These are phyloP conservation scores for Angomonas ambiguus DNA, from an alignment of 208 protist species.

Conservation along the genomic window DNA sequence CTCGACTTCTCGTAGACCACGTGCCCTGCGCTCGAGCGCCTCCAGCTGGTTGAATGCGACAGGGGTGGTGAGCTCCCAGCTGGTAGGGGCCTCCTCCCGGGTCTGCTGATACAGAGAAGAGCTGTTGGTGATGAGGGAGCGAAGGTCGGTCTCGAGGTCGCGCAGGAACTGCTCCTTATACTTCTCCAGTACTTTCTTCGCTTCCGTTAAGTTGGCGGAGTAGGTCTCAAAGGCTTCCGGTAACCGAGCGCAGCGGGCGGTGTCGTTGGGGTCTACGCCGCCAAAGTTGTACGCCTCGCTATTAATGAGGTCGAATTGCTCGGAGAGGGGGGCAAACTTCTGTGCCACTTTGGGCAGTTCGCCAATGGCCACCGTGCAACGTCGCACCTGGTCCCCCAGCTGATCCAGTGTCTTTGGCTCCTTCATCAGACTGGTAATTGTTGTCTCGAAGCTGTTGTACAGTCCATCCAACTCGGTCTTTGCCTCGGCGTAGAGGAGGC, in stretches of 20 bases:
- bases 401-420: conserved; percentile 92
- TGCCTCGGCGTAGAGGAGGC: conserved; percentile 92
- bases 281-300: conserved; percentile 84
- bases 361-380: conserved; percentile 72
- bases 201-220: conserved; percentile 68
- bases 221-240: conserved; percentile 87
- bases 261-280: conserved; percentile 71
- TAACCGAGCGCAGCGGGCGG: conserved; percentile 83
- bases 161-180: conserved; percentile 94
- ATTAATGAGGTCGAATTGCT: conserved; percentile 94
- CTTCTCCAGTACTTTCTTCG: conserved; percentile 86
- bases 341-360: conserved; percentile 77
- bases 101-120: conserved; percentile 82
- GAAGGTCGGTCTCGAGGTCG: conserved; percentile 89
- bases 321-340: conserved; percentile 90
- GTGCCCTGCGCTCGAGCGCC: conserved; percentile 69
- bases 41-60: conserved; percentile 84
- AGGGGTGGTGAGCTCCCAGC: conserved; percentile 49
- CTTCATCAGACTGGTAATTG: conserved; percentile 62
- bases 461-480: conserved; percentile 88
- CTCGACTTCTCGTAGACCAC: conserved; percentile 60
- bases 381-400: conserved; percentile 89
- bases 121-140: conserved; percentile 81
- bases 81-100: conserved; percentile 77
- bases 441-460: conserved; percentile 84